Conservation (phyloP, 164 flowering plant genomes). For the Piper longum region DNA sequence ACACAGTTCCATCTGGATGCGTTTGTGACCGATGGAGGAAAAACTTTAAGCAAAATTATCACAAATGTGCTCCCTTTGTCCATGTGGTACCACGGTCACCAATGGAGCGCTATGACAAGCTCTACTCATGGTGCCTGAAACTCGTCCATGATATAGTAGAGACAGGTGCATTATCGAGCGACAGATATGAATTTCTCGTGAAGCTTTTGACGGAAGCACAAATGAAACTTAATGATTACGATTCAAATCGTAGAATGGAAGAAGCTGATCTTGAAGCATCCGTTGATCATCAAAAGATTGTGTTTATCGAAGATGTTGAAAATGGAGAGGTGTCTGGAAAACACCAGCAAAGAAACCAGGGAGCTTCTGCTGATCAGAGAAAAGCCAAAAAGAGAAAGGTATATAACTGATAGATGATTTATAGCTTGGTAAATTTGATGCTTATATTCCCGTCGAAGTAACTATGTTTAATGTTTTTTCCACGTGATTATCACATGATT, state of each 20-base stretch:
- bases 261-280: not conserved
- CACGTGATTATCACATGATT: not conserved
- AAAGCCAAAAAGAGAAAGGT: not conserved
- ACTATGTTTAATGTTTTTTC: not conserved
- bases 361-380: not conserved
- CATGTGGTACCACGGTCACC: not conserved
- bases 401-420: not conserved
- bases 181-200: not conserved
- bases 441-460: too few relatives aligned
- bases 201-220: not conserved
- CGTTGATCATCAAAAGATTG: not conserved
- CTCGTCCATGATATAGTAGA: not conserved
- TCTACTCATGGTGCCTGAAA: not conserved
- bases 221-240: not conserved
- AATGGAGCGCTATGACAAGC: slow-evolving; percentile 1
- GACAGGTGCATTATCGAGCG: not conserved
- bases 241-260: not conserved
- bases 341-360: not conserved
- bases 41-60: not conserved
- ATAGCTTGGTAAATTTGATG: not conserved
- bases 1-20: slow-evolving; percentile 51
- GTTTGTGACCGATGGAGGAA: slow-evolving; percentile 60
- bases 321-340: not conserved
- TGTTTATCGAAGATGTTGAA: not conserved
- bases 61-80: not conserved